phyloP scores from a whole-genome alignment of 2,329 filamentous ascomycete genomes.

The Cytospora leucostoma region DNA sequence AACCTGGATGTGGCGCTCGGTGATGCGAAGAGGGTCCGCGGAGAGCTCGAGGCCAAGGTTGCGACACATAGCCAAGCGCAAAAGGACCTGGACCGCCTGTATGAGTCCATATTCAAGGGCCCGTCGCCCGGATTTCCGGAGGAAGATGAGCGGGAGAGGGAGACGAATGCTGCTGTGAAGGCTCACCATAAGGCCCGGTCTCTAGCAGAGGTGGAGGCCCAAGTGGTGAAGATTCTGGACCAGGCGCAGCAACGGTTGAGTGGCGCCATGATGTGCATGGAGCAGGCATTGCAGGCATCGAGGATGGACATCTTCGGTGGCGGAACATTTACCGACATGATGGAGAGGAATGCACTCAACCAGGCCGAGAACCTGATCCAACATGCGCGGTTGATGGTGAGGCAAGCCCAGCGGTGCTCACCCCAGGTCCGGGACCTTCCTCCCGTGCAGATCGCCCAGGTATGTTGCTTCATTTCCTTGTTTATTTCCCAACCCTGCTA shows the following conservation, averaged over 20 bases:
- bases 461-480: too few relatives aligned
- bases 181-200: slow-evolving; percentile 42
- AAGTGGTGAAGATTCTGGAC: slow-evolving; percentile 44
- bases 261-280: slow-evolving; percentile 41
- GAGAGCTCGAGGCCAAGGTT: slow-evolving; percentile 40
- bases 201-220: slow-evolving; percentile 42
- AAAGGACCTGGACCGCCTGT: slow-evolving; percentile 51
- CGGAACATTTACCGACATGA: slow-evolving; percentile 50
- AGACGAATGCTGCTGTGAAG: slow-evolving; percentile 38
- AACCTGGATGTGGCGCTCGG: slow-evolving; percentile 43
- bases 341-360: slow-evolving; percentile 54
- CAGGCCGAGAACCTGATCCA: slow-evolving; percentile 47
- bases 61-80: slow-evolving; percentile 44
- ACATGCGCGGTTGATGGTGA: slow-evolving; percentile 43
- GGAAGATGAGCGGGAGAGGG: slow-evolving; percentile 51
- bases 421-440: slow-evolving; percentile 43
- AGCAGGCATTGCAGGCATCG: slow-evolving; percentile 45
- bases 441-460: slow-evolving; percentile 44
- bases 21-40: slow-evolving; percentile 41
- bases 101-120: slow-evolving; percentile 55
- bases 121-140: slow-evolving; percentile 54
- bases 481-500: too few relatives aligned
- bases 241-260: slow-evolving; percentile 42
- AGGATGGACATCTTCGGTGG: slow-evolving; percentile 53
- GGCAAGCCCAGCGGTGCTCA: slow-evolving; percentile 44